Evolutionary conservation across 805 yeast genomes (phyloP).

Genomic region (Candida ascalaphidarum): DNA sequence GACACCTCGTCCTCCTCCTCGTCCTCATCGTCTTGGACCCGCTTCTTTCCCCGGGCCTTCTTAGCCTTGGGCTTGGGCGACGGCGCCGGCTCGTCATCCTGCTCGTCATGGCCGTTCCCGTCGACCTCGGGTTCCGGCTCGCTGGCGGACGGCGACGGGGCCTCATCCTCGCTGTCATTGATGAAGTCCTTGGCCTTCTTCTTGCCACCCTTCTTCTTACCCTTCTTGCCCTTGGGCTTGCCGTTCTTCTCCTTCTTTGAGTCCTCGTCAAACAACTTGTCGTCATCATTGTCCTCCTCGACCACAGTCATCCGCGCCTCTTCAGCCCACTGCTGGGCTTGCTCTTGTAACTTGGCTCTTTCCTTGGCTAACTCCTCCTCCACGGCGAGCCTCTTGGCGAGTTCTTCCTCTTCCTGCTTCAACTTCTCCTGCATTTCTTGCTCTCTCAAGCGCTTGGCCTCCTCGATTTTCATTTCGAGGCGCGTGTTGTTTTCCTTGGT

Average conservation of each 20-base stretch:
- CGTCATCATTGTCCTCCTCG: conserved; percentile 31
- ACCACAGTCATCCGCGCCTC: conserved; percentile 30
- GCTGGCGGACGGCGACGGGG: conserved; percentile 9
- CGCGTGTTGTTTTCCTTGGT: conserved; percentile 60
- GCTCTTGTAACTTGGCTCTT: conserved; percentile 40
- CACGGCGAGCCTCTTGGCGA: conserved; percentile 35
- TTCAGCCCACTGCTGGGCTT: conserved; percentile 42
- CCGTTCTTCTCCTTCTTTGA: conserved; percentile 9
- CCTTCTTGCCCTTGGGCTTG: conserved; percentile 20
- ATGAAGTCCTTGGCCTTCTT: conserved; percentile 22
- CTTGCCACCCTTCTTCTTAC: conserved; percentile 21
- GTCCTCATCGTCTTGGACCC: conserved; percentile 28
- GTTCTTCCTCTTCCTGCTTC: conserved; percentile 29
- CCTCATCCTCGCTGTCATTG: conserved; percentile 24
- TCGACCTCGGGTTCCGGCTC: conserved; percentile 5
- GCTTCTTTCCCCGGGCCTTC: conserved; percentile 13
- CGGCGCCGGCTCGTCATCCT: conserved; percentile 3
- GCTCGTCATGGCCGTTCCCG: conserved; percentile 2
- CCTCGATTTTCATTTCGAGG: conserved; percentile 53
- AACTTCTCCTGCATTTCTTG: conserved; percentile 39
- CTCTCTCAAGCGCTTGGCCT: conserved; percentile 60
- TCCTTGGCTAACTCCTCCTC: conserved; percentile 40
- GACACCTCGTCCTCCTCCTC: conserved; percentile 11
- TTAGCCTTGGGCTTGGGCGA: conserved; percentile 13
- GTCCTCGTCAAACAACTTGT: conserved; percentile 19